A percentile compares a stretch with the other conserved stretches of the same genome.
These are phyloP conservation scores for Candida morakotiae DNA, from an alignment of 805 yeast species.

Conservation along the genomic window DNA sequence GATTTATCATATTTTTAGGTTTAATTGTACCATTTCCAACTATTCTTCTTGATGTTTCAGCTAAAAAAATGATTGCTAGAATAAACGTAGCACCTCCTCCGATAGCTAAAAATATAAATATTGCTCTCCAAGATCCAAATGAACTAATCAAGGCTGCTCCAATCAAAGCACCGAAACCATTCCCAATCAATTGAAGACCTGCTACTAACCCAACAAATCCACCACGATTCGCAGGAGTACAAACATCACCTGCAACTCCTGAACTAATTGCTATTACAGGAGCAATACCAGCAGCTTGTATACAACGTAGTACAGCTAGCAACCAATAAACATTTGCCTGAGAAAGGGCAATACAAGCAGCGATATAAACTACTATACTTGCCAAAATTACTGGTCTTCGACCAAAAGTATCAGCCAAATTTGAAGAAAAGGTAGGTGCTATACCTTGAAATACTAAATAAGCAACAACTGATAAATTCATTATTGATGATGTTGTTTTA, in stretches of 20 bases:
- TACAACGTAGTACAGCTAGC: conserved; percentile 61
- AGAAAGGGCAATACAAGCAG: conserved; percentile 66
- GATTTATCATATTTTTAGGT: conserved; percentile 43
- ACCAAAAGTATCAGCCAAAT: conserved; percentile 67
- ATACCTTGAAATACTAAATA: conserved; percentile 76
- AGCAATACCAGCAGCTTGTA: conserved; percentile 77
- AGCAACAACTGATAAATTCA: conserved; percentile 71
- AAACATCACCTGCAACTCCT: conserved; percentile 73
- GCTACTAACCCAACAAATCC: conserved; percentile 60
- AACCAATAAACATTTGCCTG: conserved; percentile 52
- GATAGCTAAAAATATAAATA: conserved; percentile 73
- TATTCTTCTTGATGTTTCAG: conserved; percentile 70
- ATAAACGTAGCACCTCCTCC: conserved; percentile 47
- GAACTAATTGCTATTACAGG: conserved; percentile 69
- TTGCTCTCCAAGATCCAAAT: conserved; percentile 58
- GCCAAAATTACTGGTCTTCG: conserved; percentile 62
- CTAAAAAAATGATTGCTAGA: conserved; percentile 36
- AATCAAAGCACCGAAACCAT: conserved; percentile 75
- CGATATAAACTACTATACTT: conserved; percentile 53
- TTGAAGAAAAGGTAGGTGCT: conserved; percentile 65
- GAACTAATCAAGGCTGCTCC: conserved; percentile 40
- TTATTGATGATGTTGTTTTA: conserved; percentile 49
- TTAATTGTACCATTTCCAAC: conserved; percentile 71
- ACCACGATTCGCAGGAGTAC: conserved; percentile 65
- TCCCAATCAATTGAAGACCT: conserved; percentile 67